Percentiles rank a stretch among this genome's conserved stretches.
Conservation (phyloP, 495 filamentous ascomycete species). For the Tuber umbilicatum region DNA sequence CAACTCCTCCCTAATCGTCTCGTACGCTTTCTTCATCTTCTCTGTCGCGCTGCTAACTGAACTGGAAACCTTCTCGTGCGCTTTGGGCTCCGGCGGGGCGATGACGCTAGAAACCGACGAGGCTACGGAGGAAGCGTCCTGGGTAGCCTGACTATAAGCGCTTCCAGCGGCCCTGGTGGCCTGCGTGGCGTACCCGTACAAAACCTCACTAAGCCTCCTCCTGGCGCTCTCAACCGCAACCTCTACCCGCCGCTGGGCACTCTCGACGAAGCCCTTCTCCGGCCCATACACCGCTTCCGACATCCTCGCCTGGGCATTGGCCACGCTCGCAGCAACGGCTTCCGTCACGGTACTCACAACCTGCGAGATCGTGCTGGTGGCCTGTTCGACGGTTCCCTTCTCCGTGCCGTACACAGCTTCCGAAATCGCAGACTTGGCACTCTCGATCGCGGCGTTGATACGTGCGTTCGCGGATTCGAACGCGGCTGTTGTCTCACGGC, state of each 20-base stretch:
- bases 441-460: constrained; percentile 44
- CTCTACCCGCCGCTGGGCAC: constrained; percentile 17
- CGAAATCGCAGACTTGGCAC: constrained; percentile 42
- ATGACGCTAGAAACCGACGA: constrained; percentile 44
- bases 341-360: constrained; percentile 31
- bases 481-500: constrained; percentile 44
- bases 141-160: constrained; percentile 18
- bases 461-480: constrained; percentile 43
- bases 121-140: constrained; percentile 43
- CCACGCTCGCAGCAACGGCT: constrained; percentile 24
- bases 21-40: constrained; percentile 48
- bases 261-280: constrained; percentile 52
- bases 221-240: constrained; percentile 45
- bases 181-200: constrained; percentile 47
- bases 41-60: constrained; percentile 43
- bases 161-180: constrained; percentile 39
- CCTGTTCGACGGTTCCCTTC: constrained; percentile 28
- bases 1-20: constrained; percentile 19
- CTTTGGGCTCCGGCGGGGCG: constrained; percentile 42
- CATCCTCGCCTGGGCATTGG: constrained; percentile 41
- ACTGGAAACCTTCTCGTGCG: constrained; percentile 44
- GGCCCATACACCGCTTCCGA: constrained; percentile 36
- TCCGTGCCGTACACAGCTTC: constrained; percentile 46
- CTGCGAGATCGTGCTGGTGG: constrained; percentile 26
- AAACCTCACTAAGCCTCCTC: constrained; percentile 49